Evolutionary conservation across 129 eudicot genomes (phyloP), one percentile per base, ranked within the genome.

Genomic region (Centrapalus pauciflorus): DNA sequence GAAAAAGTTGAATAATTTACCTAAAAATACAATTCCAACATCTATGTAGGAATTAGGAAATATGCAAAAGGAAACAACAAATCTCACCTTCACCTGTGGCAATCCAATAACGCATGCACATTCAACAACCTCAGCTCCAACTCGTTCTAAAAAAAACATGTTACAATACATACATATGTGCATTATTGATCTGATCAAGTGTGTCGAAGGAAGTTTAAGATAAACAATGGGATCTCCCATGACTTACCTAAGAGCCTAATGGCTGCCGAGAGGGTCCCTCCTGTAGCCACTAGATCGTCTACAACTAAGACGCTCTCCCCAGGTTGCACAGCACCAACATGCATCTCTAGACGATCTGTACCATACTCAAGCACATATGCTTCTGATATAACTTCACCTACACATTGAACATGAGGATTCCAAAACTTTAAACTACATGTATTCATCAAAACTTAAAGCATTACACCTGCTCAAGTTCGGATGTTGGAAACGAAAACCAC

Each of bases 261-360:
- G 32, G 96, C 96, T 34, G 98, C 98, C 10, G 85, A 86, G 14
- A 93, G 86, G 25, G 98, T 93, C 33, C 98, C 98, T 10, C 98
- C 98, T 11, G 98, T 93, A 26, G 98, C 98, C 63, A 93, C 96
- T 26, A 93, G 69, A 82, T 93, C 98, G 61, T 93, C 98, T 29
- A 93, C 86, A 17, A 93, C 68, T 76, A 93, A 32, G 24, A 84
- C 95, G 33, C 92, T 89, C 62, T 93, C 98, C 21, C 98, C 96
- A 12, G 80, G 84, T 28, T 84, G 80, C 49, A 93, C 92, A 46
- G 90, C 96, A 55, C 86, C 96, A 33, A 88, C 90, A 63, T 89
- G 98, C 95, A 93, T 88, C 81, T 88, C 96, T 76, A 93, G 65
- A 66, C 98, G 76, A 76, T 93, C 98, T 7, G 79, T 80, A 32